Evolutionary conservation across 1,284 basidiomycete genomes (phyloP), one percentile per base, ranked within the genome.

Genomic region (Moesziomyces globuligerus): DNA sequence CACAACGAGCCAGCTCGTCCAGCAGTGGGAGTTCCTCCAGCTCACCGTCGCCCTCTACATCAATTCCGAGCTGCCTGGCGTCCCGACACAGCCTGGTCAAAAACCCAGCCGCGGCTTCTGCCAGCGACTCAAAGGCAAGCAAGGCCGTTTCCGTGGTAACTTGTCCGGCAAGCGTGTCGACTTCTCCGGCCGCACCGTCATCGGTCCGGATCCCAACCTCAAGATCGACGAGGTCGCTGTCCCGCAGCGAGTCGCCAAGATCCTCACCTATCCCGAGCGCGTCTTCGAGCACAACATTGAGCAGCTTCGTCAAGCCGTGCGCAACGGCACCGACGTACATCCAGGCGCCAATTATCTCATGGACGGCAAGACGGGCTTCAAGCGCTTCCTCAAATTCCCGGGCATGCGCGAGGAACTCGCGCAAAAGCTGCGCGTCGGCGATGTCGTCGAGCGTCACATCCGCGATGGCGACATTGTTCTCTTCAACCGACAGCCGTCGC

Each of bases 161-260:
- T 86, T 99, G 18, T 98, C 94, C 0, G 96, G 96, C 66, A 99
- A 99, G 84, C 93, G 96, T 84, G 96, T 99, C 75, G 96, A 99
- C 83, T 98, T 98, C 81, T 98, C 94, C 1, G 96, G 90, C 17
- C 90, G 96, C 78, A 99, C 96, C 6, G 96, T 99, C 84, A 99
- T 99, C 80, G 95, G 93, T 3, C 96, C 96, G 0, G 96, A 99
- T 83, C 96, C 96, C 10, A 99, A 98, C 83, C 85, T 99, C 65
- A 90, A 93, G 48, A 98, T 99, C 79, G 95, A 98, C 83, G 81
- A 81, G 56, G 73, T 82, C 1, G 96, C 96, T 18, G 92, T 99
- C 1, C 96, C 96, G 0, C 92, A 97, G 83, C 89, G 94, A 56
- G 92, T 99, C 17, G 93, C 96, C 24, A 94, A 95, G 84, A 89